Percentiles rank a stretch among this genome's conserved stretches.
Conservation (phyloP, 768 basidiomycete genomes). For the Dacryopinax primogenitus region DNA sequence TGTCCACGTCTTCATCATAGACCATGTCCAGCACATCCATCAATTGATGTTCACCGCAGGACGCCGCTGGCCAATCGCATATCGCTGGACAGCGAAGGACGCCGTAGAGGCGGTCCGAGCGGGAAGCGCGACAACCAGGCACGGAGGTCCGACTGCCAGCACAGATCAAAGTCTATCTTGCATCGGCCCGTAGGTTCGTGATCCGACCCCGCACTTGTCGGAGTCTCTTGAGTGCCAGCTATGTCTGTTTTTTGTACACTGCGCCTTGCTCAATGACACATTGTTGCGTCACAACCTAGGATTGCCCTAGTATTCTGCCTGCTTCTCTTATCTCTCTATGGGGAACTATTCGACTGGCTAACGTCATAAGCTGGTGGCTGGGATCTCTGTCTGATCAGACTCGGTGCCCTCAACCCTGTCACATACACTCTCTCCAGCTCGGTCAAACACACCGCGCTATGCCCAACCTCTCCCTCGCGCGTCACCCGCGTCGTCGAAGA, state of each 20-base stretch:
- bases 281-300: background rate
- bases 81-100: background rate
- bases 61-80: background rate
- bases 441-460: background rate
- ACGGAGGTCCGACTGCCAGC: slow-evolving; percentile 4
- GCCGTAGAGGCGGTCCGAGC: background rate
- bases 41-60: background rate
- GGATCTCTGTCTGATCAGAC: background rate
- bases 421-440: background rate
- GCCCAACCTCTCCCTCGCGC: background rate
- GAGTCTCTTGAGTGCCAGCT: background rate
- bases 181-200: background rate
- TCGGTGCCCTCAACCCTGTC: background rate
- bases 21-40: background rate
- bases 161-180: background rate
- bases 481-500: background rate
- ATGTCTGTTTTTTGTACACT: background rate
- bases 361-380: background rate
- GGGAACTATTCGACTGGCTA: background rate
- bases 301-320: background rate
- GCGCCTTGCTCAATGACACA: background rate
- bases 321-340: background rate
- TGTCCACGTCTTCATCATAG: background rate
- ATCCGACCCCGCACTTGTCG: background rate
- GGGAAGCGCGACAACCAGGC: background rate